A percentile compares a stretch with the other conserved stretches of the same genome.
Conservation (phyloP, 352 stramenopile genomes). For the Globisporangium spiculum region DNA sequence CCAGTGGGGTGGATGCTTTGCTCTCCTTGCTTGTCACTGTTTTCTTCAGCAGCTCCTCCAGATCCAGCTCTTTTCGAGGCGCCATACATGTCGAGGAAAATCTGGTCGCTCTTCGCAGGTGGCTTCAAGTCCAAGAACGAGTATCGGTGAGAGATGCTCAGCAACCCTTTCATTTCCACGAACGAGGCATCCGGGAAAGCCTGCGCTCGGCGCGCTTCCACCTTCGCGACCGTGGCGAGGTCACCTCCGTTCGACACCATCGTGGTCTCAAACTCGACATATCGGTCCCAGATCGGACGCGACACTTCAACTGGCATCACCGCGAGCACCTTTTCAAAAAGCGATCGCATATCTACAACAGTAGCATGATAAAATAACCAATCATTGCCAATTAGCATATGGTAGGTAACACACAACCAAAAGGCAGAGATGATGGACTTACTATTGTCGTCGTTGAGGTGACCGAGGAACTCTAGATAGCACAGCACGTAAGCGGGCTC, state of each 20-base stretch:
- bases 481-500: conserved; percentile 80
- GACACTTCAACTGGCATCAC: conserved; percentile 81
- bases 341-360: conserved; percentile 77
- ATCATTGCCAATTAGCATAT: conserved; percentile 1
- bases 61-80: conserved; percentile 27
- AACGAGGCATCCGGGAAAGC: conserved; percentile 76
- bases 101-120: conserved; percentile 55
- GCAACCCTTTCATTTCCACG: conserved; percentile 76
- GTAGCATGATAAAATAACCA: neutral
- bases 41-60: conserved; percentile 22
- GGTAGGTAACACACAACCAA: conserved; percentile 1
- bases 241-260: conserved; percentile 85
- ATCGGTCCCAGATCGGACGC: conserved; percentile 84
- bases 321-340: conserved; percentile 87
- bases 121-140: conserved; percentile 74
- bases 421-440: conserved; percentile 17
- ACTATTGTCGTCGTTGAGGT: conserved; percentile 91
- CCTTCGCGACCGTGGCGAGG: conserved; percentile 76
- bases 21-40: conserved; percentile 20
- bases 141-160: conserved; percentile 80
- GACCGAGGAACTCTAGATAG: conserved; percentile 83
- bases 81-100: conserved; percentile 81
- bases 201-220: conserved; percentile 74
- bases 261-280: conserved; percentile 85
- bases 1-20: conserved; percentile 4